phyloP scores from a whole-genome alignment of 108 stramenopile genomes.

The Conticribra guillardii region DNA sequence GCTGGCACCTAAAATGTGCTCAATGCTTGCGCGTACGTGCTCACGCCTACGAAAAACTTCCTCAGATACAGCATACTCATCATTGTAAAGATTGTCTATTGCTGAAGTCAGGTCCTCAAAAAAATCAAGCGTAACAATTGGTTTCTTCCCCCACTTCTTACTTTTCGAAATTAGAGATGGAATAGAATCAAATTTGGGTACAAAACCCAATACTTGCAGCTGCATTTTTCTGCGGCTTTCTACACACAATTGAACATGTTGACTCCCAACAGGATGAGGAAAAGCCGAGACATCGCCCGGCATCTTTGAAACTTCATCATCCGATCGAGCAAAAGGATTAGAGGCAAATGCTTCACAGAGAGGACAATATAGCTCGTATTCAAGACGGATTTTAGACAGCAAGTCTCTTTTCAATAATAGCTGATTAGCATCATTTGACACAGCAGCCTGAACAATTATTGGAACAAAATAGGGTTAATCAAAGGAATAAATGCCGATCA shows the following conservation, averaged over 20 bases:
- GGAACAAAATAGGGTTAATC: slow-evolving; percentile 1
- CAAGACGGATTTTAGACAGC: slow-evolving; percentile 65
- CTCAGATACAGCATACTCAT: slow-evolving; percentile 58
- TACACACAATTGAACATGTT: slow-evolving; percentile 47
- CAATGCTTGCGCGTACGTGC: slow-evolving; percentile 60
- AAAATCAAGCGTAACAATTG: slow-evolving; percentile 19
- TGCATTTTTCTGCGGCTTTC: slow-evolving; percentile 77
- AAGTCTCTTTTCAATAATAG: slow-evolving; percentile 72
- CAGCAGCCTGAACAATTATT: slow-evolving; percentile 42
- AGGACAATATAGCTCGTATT: slow-evolving; percentile 86
- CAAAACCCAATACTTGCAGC: slow-evolving; percentile 64
- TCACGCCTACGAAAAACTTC: slow-evolving; percentile 64
- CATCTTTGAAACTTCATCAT: slow-evolving; percentile 12
- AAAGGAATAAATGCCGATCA: not conserved
- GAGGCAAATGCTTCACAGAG: slow-evolving; percentile 81
- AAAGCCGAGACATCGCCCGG: slow-evolving; percentile 31
- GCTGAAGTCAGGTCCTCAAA: slow-evolving; percentile 72
- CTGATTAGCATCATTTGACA: slow-evolving; percentile 56
- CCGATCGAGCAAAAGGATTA: slow-evolving; percentile 36
- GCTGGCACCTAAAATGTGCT: slow-evolving; percentile 62
- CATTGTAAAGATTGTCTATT: slow-evolving; percentile 54
- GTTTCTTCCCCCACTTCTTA: slow-evolving; percentile 10
- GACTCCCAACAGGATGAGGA: slow-evolving; percentile 50
- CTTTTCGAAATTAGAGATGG: slow-evolving; percentile 37
- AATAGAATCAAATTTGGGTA: slow-evolving; percentile 57